These are phyloP conservation scores for Trichothecium roseum DNA, from an alignment of 2,329 filamentous ascomycete species.

Conservation along the genomic window DNA sequence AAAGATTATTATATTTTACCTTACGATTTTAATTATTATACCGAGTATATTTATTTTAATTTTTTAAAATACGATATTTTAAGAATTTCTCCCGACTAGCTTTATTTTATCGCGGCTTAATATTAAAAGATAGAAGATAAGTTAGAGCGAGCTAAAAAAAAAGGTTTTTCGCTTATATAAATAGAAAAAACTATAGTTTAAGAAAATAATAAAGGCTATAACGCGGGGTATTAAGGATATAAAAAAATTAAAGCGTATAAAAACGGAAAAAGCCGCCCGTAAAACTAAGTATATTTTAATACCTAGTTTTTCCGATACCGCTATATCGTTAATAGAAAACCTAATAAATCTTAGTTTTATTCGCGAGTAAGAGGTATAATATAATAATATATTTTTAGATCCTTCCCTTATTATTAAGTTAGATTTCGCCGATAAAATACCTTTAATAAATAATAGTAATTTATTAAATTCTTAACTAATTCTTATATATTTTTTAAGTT, in stretches of 20 bases:
- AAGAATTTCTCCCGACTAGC: background rate
- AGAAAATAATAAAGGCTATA: background rate
- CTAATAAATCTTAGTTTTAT: too few relatives aligned
- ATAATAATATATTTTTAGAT: background rate
- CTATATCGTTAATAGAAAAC: background rate
- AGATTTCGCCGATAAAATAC: background rate
- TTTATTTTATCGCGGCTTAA: background rate
- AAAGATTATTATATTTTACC: background rate
- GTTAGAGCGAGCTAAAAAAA: background rate
- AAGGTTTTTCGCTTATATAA: background rate
- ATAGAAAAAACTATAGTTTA: slow-evolving; percentile 1
- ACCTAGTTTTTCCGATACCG: background rate
- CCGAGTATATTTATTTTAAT: background rate
- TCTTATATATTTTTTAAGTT: slow-evolving; percentile 1
- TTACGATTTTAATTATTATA: background rate
- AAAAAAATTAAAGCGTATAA: background rate
- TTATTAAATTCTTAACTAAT: too few relatives aligned
- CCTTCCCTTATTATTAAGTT: background rate
- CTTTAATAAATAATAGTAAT: background rate
- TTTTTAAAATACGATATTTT: background rate
- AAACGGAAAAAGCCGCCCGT: background rate
- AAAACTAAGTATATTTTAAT: background rate
- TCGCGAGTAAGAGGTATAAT: too few relatives aligned
- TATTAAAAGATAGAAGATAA: background rate
- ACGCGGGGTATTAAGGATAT: background rate